Conservation (phyloP, 2,329 filamentous ascomycete species). For the Didymella pomorum region DNA sequence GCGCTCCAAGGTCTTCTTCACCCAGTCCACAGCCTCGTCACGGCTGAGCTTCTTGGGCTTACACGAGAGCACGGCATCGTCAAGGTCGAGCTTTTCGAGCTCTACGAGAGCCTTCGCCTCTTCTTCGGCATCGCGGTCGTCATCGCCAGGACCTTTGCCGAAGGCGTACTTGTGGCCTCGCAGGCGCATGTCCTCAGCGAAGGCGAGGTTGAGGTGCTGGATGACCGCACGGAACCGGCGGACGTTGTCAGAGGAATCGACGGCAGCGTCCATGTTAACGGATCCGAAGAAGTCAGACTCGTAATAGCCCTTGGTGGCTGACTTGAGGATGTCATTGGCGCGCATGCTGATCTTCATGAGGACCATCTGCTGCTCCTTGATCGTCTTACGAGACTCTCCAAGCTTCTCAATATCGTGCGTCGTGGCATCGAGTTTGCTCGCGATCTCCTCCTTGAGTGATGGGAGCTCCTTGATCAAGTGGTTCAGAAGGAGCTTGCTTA, state of each 20-base stretch:
- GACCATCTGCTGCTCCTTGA: background rate
- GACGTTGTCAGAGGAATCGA: background rate
- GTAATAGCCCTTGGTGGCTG: background rate
- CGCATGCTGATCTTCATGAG: slow-evolving; percentile 1
- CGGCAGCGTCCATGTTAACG: background rate
- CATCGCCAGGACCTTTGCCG: background rate
- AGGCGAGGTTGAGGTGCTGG: background rate
- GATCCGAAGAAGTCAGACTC: background rate
- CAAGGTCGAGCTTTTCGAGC: background rate
- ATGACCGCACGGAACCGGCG: slow-evolving; percentile 4
- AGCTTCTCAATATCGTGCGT: background rate
- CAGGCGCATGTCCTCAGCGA: slow-evolving; percentile 1
- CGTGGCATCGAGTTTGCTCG: background rate
- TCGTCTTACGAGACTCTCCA: background rate
- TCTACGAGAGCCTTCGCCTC: background rate
- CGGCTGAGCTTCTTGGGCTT: slow-evolving; percentile 1
- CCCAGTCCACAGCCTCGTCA: slow-evolving; percentile 35
- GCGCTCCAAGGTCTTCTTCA: slow-evolving; percentile 51
- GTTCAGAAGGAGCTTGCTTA: background rate
- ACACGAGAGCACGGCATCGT: background rate
- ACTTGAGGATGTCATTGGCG: background rate
- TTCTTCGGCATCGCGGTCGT: background rate
- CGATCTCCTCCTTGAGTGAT: background rate
- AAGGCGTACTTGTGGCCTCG: slow-evolving; percentile 1
- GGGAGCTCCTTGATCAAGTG: slow-evolving; percentile 1